These are phyloP conservation scores for Rhododendron griersonianum DNA, from an alignment of 148 eudicot genomes.

Conservation along the genomic window DNA sequence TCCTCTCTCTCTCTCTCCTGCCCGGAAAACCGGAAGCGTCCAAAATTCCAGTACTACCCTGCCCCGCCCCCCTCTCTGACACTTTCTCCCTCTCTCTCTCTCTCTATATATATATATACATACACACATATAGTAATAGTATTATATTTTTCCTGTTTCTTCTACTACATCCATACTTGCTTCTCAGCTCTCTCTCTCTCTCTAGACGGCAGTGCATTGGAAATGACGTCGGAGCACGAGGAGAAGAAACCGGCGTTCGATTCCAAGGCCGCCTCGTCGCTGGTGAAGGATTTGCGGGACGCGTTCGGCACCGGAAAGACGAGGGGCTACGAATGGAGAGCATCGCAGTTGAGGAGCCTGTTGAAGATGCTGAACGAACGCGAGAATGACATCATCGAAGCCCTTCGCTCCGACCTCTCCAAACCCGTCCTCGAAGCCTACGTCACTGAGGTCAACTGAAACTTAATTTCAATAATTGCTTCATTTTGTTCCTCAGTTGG, in stretches of 20 bases:
- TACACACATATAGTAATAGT: neutral
- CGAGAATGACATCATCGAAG: constrained; percentile 52
- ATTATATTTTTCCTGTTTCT: neutral
- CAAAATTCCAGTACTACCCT: neutral
- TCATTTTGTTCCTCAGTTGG: neutral
- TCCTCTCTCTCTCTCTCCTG: neutral
- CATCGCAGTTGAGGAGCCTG: constrained; percentile 53
- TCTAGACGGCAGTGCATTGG: neutral
- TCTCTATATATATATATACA: neutral
- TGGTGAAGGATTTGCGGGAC: constrained; percentile 47
- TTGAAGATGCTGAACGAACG: constrained; percentile 32
- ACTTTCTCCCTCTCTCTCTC: neutral
- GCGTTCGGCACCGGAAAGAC: constrained; percentile 43
- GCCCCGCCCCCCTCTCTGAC: neutral
- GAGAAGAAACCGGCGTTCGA: constrained; percentile 24
- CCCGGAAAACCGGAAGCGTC: neutral
- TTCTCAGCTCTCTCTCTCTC: neutral
- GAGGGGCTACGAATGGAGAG: constrained; percentile 67
- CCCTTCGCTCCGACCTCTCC: constrained; percentile 58
- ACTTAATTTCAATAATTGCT: neutral
- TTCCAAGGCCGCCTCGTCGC: constrained; percentile 24
- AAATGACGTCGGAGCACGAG: constrained; percentile 1
- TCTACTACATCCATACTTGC: neutral
- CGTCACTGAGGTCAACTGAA: constrained; percentile 46
- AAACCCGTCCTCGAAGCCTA: constrained; percentile 56